Conservation (phyloP, 2,329 filamentous ascomycete genomes). For the Graphium sp. region DNA sequence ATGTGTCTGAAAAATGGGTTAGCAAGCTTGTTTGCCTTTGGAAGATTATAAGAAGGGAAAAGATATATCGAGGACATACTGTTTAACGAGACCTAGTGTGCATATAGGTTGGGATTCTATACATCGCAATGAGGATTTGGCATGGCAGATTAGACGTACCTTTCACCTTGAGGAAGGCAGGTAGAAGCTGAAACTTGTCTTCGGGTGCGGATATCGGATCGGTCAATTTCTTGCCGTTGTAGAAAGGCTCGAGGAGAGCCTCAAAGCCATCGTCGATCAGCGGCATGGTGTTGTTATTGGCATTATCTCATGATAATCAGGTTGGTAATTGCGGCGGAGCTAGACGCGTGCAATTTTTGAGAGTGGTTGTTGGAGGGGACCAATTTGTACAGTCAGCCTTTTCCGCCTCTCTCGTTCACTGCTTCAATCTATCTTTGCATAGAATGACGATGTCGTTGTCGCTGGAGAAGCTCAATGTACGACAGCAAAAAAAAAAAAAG, state of each 20-base stretch:
- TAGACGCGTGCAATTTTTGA: too few species aligned
- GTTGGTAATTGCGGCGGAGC: not conserved
- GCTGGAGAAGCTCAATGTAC: too few species aligned
- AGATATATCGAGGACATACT: conserved; percentile 34
- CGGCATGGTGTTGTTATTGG: conserved; percentile 23
- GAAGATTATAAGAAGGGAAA: not conserved
- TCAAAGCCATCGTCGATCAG: conserved; percentile 46
- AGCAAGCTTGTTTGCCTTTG: conserved; percentile 5
- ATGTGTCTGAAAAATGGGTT: conserved; percentile 43
- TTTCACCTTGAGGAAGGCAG: conserved; percentile 96
- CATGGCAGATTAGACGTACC: conserved; percentile 23
- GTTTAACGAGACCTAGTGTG: conserved; percentile 59
- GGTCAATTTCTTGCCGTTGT: conserved; percentile 50
- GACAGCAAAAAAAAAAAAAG: too few species aligned
- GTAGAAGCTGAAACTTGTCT: conserved; percentile 94
- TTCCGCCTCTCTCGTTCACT: too few species aligned
- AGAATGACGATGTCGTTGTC: not conserved
- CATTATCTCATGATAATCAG: conserved; percentile 5
- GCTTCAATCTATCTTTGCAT: too few species aligned
- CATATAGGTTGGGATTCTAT: conserved; percentile 12
- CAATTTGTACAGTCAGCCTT: too few species aligned
- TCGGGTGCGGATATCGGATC: conserved; percentile 48
- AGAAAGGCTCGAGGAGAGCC: conserved; percentile 49
- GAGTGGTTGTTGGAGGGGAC: not conserved
- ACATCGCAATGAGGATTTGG: conserved; percentile 2